phyloP scores from a whole-genome alignment of 495 filamentous ascomycete species.

The Pyrenula massariospora region DNA sequence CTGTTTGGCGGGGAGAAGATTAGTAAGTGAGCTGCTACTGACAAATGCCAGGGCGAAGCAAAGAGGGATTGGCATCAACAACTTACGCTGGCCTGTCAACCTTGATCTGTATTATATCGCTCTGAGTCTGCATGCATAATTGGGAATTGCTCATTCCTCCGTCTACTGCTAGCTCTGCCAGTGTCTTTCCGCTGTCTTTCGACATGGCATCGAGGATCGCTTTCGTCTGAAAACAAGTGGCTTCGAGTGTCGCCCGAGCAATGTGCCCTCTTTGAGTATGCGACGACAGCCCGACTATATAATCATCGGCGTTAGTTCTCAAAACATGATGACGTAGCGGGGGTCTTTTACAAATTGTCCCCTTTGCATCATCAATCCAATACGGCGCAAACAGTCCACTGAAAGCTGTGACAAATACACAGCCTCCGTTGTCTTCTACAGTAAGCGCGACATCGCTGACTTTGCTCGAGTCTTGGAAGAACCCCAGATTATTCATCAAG shows the following conservation, averaged over 20 bases:
- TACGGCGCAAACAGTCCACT: conserved; percentile 96
- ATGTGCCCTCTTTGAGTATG: conserved; percentile 85
- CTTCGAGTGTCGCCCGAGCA: conserved; percentile 87
- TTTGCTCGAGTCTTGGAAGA: conserved; percentile 64
- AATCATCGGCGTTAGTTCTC: conserved; percentile 3
- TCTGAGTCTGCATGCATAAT: conserved; percentile 94
- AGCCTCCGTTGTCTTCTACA: conserved; percentile 82
- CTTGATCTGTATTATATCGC: conserved; percentile 78
- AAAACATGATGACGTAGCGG: not conserved
- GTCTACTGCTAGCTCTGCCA: conserved; percentile 74
- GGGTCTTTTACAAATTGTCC: conserved; percentile 64
- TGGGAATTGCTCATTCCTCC: conserved; percentile 92
- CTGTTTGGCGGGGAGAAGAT: not conserved
- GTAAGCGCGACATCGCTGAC: conserved; percentile 72
- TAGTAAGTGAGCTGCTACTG: not conserved
- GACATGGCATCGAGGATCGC: conserved; percentile 94
- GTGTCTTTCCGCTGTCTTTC: conserved; percentile 69
- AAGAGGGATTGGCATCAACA: not conserved
- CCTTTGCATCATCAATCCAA: conserved; percentile 94
- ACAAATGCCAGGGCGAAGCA: not conserved
- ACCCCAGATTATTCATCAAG: conserved; percentile 79
- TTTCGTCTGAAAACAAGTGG: conserved; percentile 89
- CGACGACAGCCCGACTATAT: conserved; percentile 73
- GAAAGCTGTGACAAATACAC: conserved; percentile 92
- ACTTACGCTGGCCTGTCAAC: conserved; percentile 59